Evolutionary conservation across 192 early-diverging fungal species (phyloP).

Genomic region (Pilaira anomala): DNA sequence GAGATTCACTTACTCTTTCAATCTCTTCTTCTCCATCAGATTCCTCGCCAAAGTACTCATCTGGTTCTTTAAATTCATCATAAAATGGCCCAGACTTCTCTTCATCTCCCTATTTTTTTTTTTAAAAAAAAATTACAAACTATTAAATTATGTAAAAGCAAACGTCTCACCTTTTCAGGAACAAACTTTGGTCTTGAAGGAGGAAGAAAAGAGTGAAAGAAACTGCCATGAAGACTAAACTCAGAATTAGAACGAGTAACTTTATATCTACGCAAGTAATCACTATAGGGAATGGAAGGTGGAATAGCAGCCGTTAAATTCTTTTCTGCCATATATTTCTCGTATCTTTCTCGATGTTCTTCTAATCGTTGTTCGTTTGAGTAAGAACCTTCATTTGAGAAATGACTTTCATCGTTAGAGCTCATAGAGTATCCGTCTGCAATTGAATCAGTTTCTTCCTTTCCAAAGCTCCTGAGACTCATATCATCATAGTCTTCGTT

Average conservation of each 20-base stretch:
- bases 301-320: conserved; percentile 3
- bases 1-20: background rate
- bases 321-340: background rate
- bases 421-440: too few relatives aligned
- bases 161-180: conserved; percentile 35
- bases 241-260: background rate
- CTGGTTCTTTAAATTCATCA: background rate
- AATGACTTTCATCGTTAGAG: too few relatives aligned
- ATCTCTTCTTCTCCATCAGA: conserved; percentile 9
- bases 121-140: too few relatives aligned
- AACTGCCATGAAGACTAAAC: background rate
- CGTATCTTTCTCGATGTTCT: too few relatives aligned
- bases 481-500: background rate
- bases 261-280: conserved; percentile 15
- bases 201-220: conserved; percentile 45
- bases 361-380: too few relatives aligned
- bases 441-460: too few relatives aligned
- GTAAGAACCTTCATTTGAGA: too few relatives aligned
- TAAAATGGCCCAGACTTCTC: too few relatives aligned
- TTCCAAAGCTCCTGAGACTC: too few relatives aligned
- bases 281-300: conserved; percentile 23
- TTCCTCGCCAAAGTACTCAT: background rate
- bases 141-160: too few relatives aligned
- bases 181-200: conserved; percentile 44
- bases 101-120: too few relatives aligned